phyloP scores from a whole-genome alignment of 495 filamentous ascomycete genomes.

The Lasiosphaeria ovina region DNA sequence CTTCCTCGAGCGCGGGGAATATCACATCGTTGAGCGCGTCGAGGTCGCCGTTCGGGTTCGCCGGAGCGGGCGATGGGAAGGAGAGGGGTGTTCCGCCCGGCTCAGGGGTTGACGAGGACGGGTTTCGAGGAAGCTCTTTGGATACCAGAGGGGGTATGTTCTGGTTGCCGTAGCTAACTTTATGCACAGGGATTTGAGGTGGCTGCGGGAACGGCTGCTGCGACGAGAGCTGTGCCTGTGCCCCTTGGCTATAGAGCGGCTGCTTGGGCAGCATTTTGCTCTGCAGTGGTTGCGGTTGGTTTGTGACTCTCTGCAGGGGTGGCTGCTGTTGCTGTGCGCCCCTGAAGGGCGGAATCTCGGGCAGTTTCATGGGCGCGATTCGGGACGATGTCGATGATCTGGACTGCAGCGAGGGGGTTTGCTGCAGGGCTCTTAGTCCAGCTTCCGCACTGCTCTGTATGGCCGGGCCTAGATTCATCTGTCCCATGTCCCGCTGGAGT shows the following conservation, averaged over 20 bases:
- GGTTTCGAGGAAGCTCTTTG: slow-evolving; percentile 22
- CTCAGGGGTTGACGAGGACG: slow-evolving; percentile 17
- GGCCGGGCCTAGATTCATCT: slow-evolving; percentile 39
- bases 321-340: slow-evolving; percentile 33
- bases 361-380: slow-evolving; percentile 41
- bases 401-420: slow-evolving; percentile 19
- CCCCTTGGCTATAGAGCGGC: slow-evolving; percentile 10
- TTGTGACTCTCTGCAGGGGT: slow-evolving; percentile 30
- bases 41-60: slow-evolving; percentile 48
- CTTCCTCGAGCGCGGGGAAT: slow-evolving; percentile 84
- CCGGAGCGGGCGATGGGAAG: slow-evolving; percentile 46
- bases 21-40: slow-evolving; percentile 78
- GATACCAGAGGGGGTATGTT: slow-evolving; percentile 18
- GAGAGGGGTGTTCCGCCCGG: slow-evolving; percentile 13
- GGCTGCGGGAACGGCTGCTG: slow-evolving; percentile 29
- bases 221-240: slow-evolving; percentile 22
- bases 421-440: slow-evolving; percentile 4
- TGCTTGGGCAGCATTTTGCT: slow-evolving; percentile 16
- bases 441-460: slow-evolving; percentile 18
- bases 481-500: slow-evolving; percentile 58
- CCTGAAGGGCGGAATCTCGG: slow-evolving; percentile 56
- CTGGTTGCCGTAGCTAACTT: slow-evolving; percentile 4
- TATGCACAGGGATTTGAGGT: slow-evolving; percentile 9
- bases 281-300: slow-evolving; percentile 23
- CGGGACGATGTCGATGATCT: slow-evolving; percentile 27